phyloP scores from a whole-genome alignment of 2,329 filamentous ascomycete species.

The Apiospora malaysiana region DNA sequence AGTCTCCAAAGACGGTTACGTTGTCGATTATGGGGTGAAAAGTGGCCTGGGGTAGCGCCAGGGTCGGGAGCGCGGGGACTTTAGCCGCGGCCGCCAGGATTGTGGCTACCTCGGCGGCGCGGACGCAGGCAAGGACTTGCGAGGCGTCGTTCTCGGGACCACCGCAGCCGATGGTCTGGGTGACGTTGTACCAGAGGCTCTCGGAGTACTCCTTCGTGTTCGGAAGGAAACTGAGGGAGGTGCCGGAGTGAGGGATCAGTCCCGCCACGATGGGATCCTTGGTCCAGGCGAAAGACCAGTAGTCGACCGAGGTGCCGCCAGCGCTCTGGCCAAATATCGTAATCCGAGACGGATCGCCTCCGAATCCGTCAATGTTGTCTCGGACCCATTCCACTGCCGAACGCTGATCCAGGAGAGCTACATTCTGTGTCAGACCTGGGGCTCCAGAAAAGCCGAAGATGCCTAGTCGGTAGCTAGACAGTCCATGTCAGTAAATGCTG shows the following conservation, averaged over 20 bases:
- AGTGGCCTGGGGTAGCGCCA: slow-evolving; percentile 28
- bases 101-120: slow-evolving; percentile 26
- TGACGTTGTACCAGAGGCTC: slow-evolving; percentile 50
- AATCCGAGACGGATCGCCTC: slow-evolving; percentile 46
- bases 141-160: slow-evolving; percentile 38
- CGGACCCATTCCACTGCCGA: slow-evolving; percentile 51
- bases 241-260: slow-evolving; percentile 53
- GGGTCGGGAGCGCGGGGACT: slow-evolving; percentile 44
- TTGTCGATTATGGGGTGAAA: slow-evolving; percentile 52
- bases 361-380: slow-evolving; percentile 49
- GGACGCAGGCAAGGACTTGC: slow-evolving; percentile 44
- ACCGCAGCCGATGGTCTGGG: slow-evolving; percentile 46
- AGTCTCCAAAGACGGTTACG: slow-evolving; percentile 49
- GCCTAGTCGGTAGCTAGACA: slow-evolving; percentile 33
- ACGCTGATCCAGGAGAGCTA: slow-evolving; percentile 53
- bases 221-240: slow-evolving; percentile 51
- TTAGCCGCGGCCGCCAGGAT: slow-evolving; percentile 41
- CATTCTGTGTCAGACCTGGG: slow-evolving; percentile 38
- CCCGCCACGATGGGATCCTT: slow-evolving; percentile 55
- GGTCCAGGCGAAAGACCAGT: slow-evolving; percentile 55
- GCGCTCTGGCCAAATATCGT: slow-evolving; percentile 49
- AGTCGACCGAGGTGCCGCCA: slow-evolving; percentile 49
- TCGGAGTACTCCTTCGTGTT: slow-evolving; percentile 43
- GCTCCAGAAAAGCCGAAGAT: slow-evolving; percentile 30
- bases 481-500: too few species aligned